phyloP scores from a whole-genome alignment of 805 yeast species.

The Myxozyma kluyveri region DNA sequence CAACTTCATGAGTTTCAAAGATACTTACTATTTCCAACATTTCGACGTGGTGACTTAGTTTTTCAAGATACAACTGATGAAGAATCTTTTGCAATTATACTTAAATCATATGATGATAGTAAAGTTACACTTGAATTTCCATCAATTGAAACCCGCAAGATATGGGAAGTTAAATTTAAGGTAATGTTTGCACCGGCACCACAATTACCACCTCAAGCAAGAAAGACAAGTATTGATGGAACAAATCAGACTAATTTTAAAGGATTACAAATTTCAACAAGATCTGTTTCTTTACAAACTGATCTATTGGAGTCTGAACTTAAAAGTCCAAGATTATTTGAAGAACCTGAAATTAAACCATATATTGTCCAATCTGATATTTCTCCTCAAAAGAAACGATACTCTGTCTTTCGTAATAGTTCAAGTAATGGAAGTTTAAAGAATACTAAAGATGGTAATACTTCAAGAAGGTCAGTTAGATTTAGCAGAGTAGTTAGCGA shows the following conservation, averaged over 20 bases:
- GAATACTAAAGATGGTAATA: neutral
- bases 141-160: constrained; percentile 15
- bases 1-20: constrained; percentile 27
- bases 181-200: constrained; percentile 24
- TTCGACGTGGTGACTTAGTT: constrained; percentile 24
- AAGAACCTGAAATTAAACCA: constrained; percentile 21
- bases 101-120: constrained; percentile 23
- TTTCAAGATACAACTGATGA: constrained; percentile 1
- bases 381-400: constrained; percentile 23
- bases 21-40: constrained; percentile 25
- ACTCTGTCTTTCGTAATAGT: constrained; percentile 13
- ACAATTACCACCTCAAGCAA: constrained; percentile 6
- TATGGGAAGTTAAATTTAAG: constrained; percentile 17
- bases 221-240: neutral
- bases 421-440: neutral
- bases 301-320: constrained; percentile 22
- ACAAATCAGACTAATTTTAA: neutral
- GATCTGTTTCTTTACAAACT: constrained; percentile 3
- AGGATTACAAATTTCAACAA: constrained; percentile 18
- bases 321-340: constrained; percentile 19
- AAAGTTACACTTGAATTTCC: constrained; percentile 18
- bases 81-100: constrained; percentile 3
- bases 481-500: constrained; percentile 16
- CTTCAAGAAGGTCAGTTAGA: constrained; percentile 6
- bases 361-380: constrained; percentile 16